These are phyloP conservation scores for Torulaspora indica DNA, from an alignment of 805 yeast genomes.

Conservation along the genomic window DNA sequence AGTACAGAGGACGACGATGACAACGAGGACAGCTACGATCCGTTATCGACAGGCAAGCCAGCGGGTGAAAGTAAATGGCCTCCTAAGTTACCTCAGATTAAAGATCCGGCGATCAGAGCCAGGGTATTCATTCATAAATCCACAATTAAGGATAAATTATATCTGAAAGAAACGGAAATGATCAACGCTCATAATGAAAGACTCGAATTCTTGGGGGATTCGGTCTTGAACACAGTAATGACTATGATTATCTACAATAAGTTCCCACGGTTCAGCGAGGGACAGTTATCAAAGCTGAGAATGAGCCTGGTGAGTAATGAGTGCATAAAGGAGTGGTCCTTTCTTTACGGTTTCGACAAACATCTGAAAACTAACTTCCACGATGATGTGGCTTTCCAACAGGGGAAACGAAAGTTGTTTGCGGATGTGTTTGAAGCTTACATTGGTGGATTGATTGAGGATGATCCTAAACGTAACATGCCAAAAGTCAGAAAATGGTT, in stretches of 20 bases:
- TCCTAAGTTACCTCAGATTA: conserved; percentile 68
- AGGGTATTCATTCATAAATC: conserved; percentile 84
- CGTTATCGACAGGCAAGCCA: conserved; percentile 14
- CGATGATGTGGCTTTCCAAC: conserved; percentile 33
- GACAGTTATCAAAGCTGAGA: conserved; percentile 68
- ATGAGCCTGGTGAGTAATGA: conserved; percentile 68
- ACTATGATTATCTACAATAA: conserved; percentile 60
- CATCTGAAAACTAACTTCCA: conserved; percentile 47
- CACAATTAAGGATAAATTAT: conserved; percentile 52
- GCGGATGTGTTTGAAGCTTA: conserved; percentile 96
- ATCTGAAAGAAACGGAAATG: conserved; percentile 52
- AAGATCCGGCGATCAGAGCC: conserved; percentile 52
- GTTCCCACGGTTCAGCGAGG: conserved; percentile 74
- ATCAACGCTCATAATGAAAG: conserved; percentile 74
- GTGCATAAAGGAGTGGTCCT: conserved; percentile 65
- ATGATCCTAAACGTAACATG: conserved; percentile 42
- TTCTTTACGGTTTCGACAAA: conserved; percentile 60
- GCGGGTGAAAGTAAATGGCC: conserved; percentile 39
- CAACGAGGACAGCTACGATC: conserved; percentile 27
- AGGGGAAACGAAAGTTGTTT: conserved; percentile 61
- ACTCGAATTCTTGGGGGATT: conserved; percentile 86
- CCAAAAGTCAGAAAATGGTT: conserved; percentile 56
- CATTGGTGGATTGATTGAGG: conserved; percentile 76
- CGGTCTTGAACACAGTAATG: conserved; percentile 68
- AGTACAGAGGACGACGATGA: conserved; percentile 31